Percentiles rank a stretch among this genome's conserved stretches.
Conservation (phyloP, 2,329 filamentous ascomycete genomes). For the Chaetomium globosum region DNA sequence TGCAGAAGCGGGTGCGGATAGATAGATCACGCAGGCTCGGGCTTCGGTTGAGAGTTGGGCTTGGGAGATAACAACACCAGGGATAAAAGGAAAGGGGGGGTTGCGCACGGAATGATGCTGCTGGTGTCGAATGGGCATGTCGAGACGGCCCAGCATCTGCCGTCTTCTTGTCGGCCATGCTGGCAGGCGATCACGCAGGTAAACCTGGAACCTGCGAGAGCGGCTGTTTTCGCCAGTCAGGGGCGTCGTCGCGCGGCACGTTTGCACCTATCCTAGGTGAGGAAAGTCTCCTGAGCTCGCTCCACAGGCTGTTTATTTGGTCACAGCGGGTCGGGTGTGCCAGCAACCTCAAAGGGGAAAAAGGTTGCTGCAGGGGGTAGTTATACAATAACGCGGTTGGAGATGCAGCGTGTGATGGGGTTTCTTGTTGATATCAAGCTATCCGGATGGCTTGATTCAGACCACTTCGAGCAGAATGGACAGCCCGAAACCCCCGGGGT, state of each 20-base stretch:
- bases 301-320: constrained; percentile 21
- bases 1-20: constrained; percentile 22
- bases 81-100: constrained; percentile 16
- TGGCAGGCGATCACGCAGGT: constrained; percentile 24
- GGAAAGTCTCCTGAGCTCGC: constrained; percentile 8
- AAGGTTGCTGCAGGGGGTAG: neutral
- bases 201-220: constrained; percentile 10
- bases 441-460: neutral
- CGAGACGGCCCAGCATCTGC: constrained; percentile 49
- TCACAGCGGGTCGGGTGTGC: constrained; percentile 18
- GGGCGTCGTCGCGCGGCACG: constrained; percentile 15
- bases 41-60: constrained; percentile 7
- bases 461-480: neutral
- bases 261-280: constrained; percentile 17
- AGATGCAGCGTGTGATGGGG: neutral
- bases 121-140: constrained; percentile 50
- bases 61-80: constrained; percentile 22
- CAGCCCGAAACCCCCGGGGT: constrained; percentile 3
- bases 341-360: neutral
- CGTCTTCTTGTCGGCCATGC: constrained; percentile 47
- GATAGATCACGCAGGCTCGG: neutral
- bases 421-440: neutral
- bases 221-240: constrained; percentile 18
- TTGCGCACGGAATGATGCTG: constrained; percentile 57
- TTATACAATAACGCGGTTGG: neutral